Conservation (phyloP, 2,329 filamentous ascomycete species). For the Paraphaeosphaeria minitans region DNA sequence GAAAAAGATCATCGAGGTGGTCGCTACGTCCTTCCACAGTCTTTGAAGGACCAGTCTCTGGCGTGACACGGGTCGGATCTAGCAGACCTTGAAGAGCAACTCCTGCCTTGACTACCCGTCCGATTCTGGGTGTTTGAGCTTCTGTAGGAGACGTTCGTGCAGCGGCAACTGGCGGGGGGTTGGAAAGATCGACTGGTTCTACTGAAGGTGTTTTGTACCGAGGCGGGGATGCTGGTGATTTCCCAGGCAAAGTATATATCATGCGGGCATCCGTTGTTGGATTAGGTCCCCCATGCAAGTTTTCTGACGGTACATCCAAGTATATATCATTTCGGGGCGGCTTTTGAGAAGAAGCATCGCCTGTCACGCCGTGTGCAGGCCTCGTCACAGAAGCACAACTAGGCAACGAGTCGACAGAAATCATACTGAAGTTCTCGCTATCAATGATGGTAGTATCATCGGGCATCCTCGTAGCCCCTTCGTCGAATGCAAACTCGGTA, state of each 20-base stretch:
- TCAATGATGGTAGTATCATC: slow-evolving; percentile 55
- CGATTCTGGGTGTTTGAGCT: slow-evolving; percentile 38
- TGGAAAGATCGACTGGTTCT: slow-evolving; percentile 33
- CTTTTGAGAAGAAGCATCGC: slow-evolving; percentile 13
- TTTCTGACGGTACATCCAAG: slow-evolving; percentile 12
- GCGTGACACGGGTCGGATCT: slow-evolving; percentile 37
- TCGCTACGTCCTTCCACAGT: slow-evolving; percentile 27
- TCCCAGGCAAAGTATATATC: slow-evolving; percentile 15
- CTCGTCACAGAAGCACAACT: slow-evolving; percentile 37
- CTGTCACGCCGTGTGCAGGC: slow-evolving; percentile 24
- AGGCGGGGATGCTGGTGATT: slow-evolving; percentile 19
- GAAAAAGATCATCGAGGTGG: slow-evolving; percentile 45
- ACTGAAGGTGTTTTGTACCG: slow-evolving; percentile 37
- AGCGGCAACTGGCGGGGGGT: slow-evolving; percentile 37
- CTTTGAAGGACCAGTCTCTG: slow-evolving; percentile 25
- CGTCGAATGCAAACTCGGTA: slow-evolving; percentile 35
- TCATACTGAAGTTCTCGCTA: slow-evolving; percentile 58
- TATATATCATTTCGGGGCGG: slow-evolving; percentile 22
- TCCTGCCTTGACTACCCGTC: slow-evolving; percentile 45
- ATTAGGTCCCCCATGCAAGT: slow-evolving; percentile 9
- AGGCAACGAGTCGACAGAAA: slow-evolving; percentile 55
- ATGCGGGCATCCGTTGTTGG: slow-evolving; percentile 11
- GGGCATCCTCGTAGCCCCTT: slow-evolving; percentile 39
- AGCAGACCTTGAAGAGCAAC: slow-evolving; percentile 46
- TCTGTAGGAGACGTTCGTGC: slow-evolving; percentile 23